These are phyloP conservation scores for Cyclostephanos invisitatus DNA, from an alignment of 108 stramenopile genomes.

Conservation along the genomic window DNA sequence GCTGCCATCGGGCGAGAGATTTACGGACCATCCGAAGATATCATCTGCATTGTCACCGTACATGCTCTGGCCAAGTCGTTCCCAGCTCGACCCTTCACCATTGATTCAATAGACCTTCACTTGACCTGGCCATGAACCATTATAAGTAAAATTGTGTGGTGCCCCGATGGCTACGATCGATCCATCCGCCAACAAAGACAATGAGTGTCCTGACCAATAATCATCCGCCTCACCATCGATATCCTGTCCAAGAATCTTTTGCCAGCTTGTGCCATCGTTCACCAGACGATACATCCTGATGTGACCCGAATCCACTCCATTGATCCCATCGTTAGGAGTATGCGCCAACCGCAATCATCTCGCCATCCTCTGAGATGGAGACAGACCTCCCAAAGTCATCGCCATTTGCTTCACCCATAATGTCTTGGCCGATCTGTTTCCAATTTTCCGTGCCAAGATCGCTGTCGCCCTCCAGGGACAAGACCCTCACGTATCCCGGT, in stretches of 20 bases:
- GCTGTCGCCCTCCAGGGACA: not conserved
- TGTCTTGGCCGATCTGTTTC: slow-evolving; percentile 19
- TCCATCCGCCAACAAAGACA: slow-evolving; percentile 20
- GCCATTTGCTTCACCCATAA: slow-evolving; percentile 2
- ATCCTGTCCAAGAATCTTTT: not conserved
- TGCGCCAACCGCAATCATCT: slow-evolving; percentile 1
- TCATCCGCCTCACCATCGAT: slow-evolving; percentile 5
- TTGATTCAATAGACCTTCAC: not conserved
- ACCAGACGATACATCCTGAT: slow-evolving; percentile 1
- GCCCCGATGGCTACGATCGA: slow-evolving; percentile 13
- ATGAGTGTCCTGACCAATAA: slow-evolving; percentile 1
- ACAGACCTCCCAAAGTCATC: slow-evolving; percentile 17
- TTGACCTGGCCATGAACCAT: not conserved
- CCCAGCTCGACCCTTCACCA: not conserved
- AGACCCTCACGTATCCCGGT: slow-evolving; percentile 12
- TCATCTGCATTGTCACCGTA: not conserved
- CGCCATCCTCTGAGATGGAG: slow-evolving; percentile 24
- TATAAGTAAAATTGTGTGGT: no score
- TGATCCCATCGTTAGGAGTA: not conserved
- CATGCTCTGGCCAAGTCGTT: not conserved
- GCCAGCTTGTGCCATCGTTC: not conserved
- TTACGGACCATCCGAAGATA: not conserved
- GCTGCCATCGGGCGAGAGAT: slow-evolving; percentile 8
- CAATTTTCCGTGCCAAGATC: not conserved
- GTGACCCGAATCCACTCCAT: not conserved